Percentiles rank a stretch among this genome's conserved stretches.
These are phyloP conservation scores for Lactifluus piperatus DNA, from an alignment of 768 basidiomycete genomes.

Conservation along the genomic window DNA sequence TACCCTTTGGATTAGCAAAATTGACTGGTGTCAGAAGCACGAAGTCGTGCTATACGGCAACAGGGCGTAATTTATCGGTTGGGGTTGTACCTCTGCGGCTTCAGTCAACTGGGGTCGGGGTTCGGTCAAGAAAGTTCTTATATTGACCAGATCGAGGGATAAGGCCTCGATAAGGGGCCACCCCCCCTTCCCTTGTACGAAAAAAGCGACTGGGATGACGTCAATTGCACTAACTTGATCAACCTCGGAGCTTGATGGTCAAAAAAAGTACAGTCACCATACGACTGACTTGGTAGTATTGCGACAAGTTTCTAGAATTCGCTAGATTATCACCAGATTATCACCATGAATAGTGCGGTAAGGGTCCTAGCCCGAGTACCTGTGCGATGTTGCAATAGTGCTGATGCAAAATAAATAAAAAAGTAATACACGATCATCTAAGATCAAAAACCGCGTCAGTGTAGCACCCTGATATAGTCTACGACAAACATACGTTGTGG, in stretches of 20 bases:
- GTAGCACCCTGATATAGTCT: neutral
- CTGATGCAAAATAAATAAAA: neutral
- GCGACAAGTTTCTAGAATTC: constrained; percentile 42
- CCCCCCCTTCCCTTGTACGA: constrained; percentile 41
- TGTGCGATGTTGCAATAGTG: constrained; percentile 6
- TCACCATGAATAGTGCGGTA: constrained; percentile 46
- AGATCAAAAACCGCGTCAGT: neutral
- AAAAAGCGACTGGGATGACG: constrained; percentile 64
- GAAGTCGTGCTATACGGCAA: constrained; percentile 32
- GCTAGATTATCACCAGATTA: constrained; percentile 37
- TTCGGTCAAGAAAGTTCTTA: constrained; percentile 25
- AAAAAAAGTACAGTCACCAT: neutral
- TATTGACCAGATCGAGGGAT: constrained; percentile 61
- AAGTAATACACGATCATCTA: constrained; percentile 48
- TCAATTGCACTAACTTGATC: constrained; percentile 56
- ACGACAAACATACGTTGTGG: constrained; percentile 42
- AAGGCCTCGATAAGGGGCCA: too few relatives aligned
- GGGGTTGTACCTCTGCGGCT: constrained; percentile 35
- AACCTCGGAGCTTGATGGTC: constrained; percentile 7
- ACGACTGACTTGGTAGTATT: constrained; percentile 46
- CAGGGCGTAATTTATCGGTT: constrained; percentile 31
- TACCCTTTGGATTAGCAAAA: constrained; percentile 38
- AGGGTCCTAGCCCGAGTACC: constrained; percentile 73
- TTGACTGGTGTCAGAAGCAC: constrained; percentile 32
- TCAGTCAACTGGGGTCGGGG: neutral